Base-by-base conservation (phyloP, 2,329 filamentous ascomycete genomes). In the Hyphodiscus sp. region DNA sequence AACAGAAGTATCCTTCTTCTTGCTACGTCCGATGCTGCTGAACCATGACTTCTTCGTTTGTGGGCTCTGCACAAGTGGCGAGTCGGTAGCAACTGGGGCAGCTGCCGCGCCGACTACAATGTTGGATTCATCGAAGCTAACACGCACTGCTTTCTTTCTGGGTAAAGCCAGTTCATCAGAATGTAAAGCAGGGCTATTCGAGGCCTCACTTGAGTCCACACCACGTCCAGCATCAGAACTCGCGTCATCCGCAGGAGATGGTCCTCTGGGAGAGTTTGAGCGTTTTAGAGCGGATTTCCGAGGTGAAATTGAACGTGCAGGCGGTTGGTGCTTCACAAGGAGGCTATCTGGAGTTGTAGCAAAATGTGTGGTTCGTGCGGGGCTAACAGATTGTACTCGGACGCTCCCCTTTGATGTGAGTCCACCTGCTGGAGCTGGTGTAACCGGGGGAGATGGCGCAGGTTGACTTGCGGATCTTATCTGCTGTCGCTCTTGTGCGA, bases 281-380 rank as follows among this genome's bases (percentile, higher is more conserved):
- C 83, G 76, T 66, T 91, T 91, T 58, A 91, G 65, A 1, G 87
- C 87, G 1, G 87, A 90, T 67, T 92, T 92, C 45, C 83, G 82
- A 10, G 88, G 88, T 0, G 87, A 91, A 11, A 87, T 73, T 5
- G 87, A 89, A 47, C 88, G 78, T 29, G 82, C 74, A 20, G 86
- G 83, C 6, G 87, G 88, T 51, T 82, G 78, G 64, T 91, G 87
- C 58, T 76, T 83, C 26, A 85, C 74, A 1, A 76, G 71, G 13
- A 83, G 67, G 43, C 73, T 77, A 33, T 82, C 76, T 16, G 80
- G 73, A 8, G 77, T 74, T 10, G 77, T 65, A 1, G 81, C 81
- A 67, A 91, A 91, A 62, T 82, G 86, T 13, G 87, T 81, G 29
- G 78, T 82, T 33, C 86, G 79, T 20, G 74, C 77, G n/a, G 86